Evolutionary conservation across 257 asterid species (phyloP), one percentile per base, ranked within the genome.

Genomic region (Salvia rosmarinus): DNA sequence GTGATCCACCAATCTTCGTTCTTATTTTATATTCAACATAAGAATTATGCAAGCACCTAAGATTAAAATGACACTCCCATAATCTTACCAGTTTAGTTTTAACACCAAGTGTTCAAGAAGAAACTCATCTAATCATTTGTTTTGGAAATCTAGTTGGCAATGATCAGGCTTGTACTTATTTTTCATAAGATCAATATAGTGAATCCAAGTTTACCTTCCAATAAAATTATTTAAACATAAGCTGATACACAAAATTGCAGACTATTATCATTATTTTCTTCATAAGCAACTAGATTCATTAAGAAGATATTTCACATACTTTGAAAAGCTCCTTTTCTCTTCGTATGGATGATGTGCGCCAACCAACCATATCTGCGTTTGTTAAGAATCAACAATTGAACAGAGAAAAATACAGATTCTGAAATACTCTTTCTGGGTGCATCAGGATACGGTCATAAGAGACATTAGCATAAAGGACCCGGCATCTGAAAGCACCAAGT

Each of bases 401-500:
- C 66, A 63, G 14, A 61, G 16, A 55, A 65, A 16, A 63, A 16
- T 47, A 40, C 16, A 42, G 25, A 70, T 42, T 52, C 14, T 46
- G 43, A 54, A 54, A 44, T 20, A 13, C 13, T 60, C 16, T 12
- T 65, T 66, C 12, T 62, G 43, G 35, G 20, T 30, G 23, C n/a
- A 30, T 47, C 20, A 64, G 88, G 85, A 83, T 83, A 83, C 88
- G 84, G 64, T 84, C 99, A 79, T 84, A 94, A 11, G 99, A 91
- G 79, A 91, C 99, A 65, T 94, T 94, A n/a, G 98, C 98, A 72
- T 94, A 94, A 62, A 94, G 84, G 54, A 88, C 81, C 19, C 98
- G 99, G 56, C 85, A 82, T 88, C 82, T 83, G 86, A 94, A 94
- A 83, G 89, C 90, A 42, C 90, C 84, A 8, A 94, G 96, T 46